Base-by-base conservation (phyloP, 2,329 filamentous ascomycete species). In the Cordyceps fumosorosea region DNA sequence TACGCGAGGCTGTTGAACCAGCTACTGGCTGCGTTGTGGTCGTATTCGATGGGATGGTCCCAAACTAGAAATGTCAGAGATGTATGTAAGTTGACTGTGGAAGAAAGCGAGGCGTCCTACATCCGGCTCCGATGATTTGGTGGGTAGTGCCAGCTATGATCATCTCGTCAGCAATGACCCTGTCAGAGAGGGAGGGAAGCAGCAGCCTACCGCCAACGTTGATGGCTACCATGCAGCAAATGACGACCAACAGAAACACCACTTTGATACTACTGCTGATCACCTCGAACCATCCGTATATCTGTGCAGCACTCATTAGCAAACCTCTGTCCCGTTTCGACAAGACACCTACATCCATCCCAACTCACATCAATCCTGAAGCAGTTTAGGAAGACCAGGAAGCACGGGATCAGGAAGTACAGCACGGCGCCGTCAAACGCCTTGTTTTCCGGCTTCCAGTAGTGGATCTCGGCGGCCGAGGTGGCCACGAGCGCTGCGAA, bases 241-340 rank as follows among this genome's bases (percentile, higher is more conserved):
- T 62, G 32, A 71, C 69, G 24, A 70, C 63, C 5, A 63, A 47
- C 10, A 72, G 63, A 47, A 70, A 70, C 10, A 65, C 8, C 14
- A 72, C 50, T 62, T 72, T 72, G 56, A 69, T 55, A 32, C 62
- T 62, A 18, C 68, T 68, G 22, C 65, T 65, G 14, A 66, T 51
- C 1, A 71, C 68, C 40, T 72, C 71, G 22, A 72, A 63, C 64
- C 67, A 67, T 12, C 71, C 70, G 63, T 71, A 72, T 12, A 67
- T 64, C 70, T 72, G 42, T 20, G 6, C 5, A 44, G 24, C 5
- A 10, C 29, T 51, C 18, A 26, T 16, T 6, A n/a, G 32, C 16
- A 32, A 29, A 29, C 5, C 29, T 3, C 29, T 29, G 29, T 29
- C 29, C 29, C 3, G 5, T 7, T 29, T 29, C 3, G 29, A 29